Evolutionary conservation across 345 rosid genomes (phyloP).

Genomic region (Ricinus communis): DNA sequence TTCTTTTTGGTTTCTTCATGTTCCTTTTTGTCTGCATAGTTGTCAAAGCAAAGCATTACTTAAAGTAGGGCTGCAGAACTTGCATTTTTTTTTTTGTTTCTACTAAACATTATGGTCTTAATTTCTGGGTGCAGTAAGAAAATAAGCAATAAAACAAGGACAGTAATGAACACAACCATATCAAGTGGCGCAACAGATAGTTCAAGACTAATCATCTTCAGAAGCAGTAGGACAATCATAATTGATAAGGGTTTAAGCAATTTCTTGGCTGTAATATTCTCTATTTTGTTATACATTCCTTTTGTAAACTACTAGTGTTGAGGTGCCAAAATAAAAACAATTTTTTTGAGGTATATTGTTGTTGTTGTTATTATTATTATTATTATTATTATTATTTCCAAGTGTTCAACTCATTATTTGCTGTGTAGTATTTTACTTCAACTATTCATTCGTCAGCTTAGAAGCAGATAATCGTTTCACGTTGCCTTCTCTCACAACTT

Average conservation of each 20-base stretch:
- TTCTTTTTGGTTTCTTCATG: conserved; percentile 1
- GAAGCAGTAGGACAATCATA: conserved; percentile 33
- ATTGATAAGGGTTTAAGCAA: conserved; percentile 14
- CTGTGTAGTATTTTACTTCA: neutral
- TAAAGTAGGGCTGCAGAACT: conserved; percentile 5
- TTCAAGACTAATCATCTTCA: conserved; percentile 31
- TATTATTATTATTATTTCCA: neutral
- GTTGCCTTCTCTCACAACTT: no score
- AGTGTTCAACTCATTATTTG: neutral
- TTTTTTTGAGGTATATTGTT: neutral
- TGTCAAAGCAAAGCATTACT: conserved; percentile 9
- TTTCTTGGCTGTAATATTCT: conserved; percentile 35
- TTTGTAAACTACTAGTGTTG: conserved; percentile 30
- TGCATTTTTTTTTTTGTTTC: neutral
- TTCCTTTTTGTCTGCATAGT: neutral
- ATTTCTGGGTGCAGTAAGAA: conserved; percentile 58
- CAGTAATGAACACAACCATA: conserved; percentile 55
- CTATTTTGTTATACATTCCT: conserved; percentile 44
- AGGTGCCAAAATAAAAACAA: conserved; percentile 15
- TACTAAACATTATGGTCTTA: neutral
- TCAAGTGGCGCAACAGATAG: conserved; percentile 43
- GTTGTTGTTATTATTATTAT: neutral
- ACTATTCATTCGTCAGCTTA: neutral
- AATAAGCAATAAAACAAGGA: conserved; percentile 60
- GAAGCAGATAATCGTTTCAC: no score